Conservation (phyloP, 192 early-diverging fungal species). For the Nowakowskiella sp. region DNA sequence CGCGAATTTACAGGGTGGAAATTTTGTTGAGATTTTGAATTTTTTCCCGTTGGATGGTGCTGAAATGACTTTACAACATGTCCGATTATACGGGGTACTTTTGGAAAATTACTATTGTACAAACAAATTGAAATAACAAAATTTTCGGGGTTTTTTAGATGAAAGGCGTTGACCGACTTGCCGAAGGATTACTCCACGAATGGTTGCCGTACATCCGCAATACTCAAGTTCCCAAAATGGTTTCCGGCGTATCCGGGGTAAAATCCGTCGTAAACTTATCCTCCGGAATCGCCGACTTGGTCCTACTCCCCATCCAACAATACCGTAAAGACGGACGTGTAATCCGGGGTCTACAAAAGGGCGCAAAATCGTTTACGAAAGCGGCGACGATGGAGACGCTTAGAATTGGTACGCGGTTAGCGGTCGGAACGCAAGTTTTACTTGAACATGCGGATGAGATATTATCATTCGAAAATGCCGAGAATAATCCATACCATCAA, state of each 20-base stretch:
- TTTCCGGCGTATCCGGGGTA: constrained; percentile 82
- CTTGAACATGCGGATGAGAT: constrained; percentile 85
- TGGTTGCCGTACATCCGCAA: constrained; percentile 93
- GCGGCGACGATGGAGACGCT: constrained; percentile 88
- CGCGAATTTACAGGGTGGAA: constrained; percentile 59
- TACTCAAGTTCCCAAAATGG: constrained; percentile 83
- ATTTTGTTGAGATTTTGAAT: constrained; percentile 79
- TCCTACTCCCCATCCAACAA: constrained; percentile 87
- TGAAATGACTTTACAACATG: constrained; percentile 72
- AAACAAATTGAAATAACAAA: too few species aligned
- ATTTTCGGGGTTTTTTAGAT: constrained; percentile 15
- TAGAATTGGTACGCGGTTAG: constrained; percentile 74
- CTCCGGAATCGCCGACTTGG: constrained; percentile 82
- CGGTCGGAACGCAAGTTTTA: constrained; percentile 80
- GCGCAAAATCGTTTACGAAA: constrained; percentile 80
- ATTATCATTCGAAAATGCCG: constrained; percentile 42
- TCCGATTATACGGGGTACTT: constrained; percentile 67
- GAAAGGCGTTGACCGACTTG: constrained; percentile 56
- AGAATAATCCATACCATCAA: background rate
- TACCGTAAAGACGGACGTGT: constrained; percentile 87
- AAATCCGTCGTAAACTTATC: constrained; percentile 85
- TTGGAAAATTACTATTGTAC: background rate
- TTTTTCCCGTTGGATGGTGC: constrained; percentile 88
- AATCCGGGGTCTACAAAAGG: constrained; percentile 77
- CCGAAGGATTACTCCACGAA: constrained; percentile 53